phyloP scores from a whole-genome alignment of 768 basidiomycete genomes.

The Auricularia cornea region DNA sequence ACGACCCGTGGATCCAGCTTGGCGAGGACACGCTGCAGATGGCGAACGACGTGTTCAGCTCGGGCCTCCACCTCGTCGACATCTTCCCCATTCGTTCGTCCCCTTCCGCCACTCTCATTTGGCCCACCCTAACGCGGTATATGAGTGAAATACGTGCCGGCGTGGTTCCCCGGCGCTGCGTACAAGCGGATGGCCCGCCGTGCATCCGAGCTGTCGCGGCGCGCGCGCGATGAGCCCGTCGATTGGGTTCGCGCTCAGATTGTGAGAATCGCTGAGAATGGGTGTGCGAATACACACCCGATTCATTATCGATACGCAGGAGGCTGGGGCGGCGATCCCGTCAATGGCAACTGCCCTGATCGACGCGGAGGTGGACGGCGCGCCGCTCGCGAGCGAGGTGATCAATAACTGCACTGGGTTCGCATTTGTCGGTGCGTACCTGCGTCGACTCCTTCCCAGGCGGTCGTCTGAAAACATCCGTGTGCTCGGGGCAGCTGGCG shows the following conservation, averaged over 20 bases:
- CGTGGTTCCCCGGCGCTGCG: constrained; percentile 14
- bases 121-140: not conserved
- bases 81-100: constrained; percentile 5
- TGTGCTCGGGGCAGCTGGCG: constrained; percentile 17
- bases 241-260: too few species aligned
- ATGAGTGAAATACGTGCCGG: constrained; percentile 8
- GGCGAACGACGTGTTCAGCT: too few species aligned
- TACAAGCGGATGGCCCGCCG: constrained; percentile 5
- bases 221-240: constrained; percentile 37
- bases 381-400: constrained; percentile 27
- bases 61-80: constrained; percentile 4
- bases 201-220: constrained; percentile 12
- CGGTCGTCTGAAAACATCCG: not conserved
- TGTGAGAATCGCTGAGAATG: too few species aligned
- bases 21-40: too few species aligned
- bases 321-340: too few species aligned
- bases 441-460: constrained; percentile 1
- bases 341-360: not conserved
- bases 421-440: constrained; percentile 36
- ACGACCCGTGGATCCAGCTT: too few species aligned
- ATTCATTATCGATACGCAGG: too few species aligned
- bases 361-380: not conserved
- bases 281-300: too few species aligned
- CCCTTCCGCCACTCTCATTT: not conserved
- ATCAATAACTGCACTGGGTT: constrained; percentile 44